A percentile compares a stretch with the other conserved stretches of the same genome.
phyloP scores from a whole-genome alignment of 2,329 filamentous ascomycete species.

The Cyphellophora attinorum region DNA sequence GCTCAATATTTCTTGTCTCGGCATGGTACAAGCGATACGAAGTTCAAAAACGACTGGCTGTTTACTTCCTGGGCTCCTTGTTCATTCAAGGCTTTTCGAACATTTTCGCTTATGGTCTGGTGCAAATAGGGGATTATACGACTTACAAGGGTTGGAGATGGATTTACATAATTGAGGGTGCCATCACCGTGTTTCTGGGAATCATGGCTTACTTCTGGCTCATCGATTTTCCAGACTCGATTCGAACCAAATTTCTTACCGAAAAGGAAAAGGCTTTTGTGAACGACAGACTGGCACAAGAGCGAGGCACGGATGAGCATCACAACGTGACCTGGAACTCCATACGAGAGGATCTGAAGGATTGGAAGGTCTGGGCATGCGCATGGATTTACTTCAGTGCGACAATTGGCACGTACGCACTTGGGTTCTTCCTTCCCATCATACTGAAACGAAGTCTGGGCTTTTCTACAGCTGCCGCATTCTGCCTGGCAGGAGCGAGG shows the following conservation, averaged over 20 bases:
- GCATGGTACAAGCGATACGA: conserved; percentile 13
- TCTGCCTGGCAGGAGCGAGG: conserved; percentile 21
- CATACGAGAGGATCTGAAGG: conserved; percentile 30
- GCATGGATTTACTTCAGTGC: conserved; percentile 34
- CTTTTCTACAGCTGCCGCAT: conserved; percentile 16
- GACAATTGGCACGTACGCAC: conserved; percentile 26
- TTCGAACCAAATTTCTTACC: conserved; percentile 24
- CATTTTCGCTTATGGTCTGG: conserved; percentile 13
- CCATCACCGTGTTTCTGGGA: conserved; percentile 20
- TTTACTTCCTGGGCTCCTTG: conserved; percentile 9
- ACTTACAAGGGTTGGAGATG: conserved; percentile 30
- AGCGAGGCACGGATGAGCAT: conserved; percentile 44
- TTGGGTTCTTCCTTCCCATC: conserved; percentile 10
- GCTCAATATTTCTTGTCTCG: conserved; percentile 12
- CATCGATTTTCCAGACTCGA: conserved; percentile 14
- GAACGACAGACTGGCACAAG: conserved; percentile 39
- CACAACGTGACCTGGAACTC: conserved; percentile 37
- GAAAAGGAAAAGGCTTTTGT: conserved; percentile 18
- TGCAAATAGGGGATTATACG: conserved; percentile 11
- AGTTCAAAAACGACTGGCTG: conserved; percentile 10
- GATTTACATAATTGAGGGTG: conserved; percentile 41
- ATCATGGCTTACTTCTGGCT: conserved; percentile 10
- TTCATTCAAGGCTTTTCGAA: conserved; percentile 7
- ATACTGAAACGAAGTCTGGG: conserved; percentile 21
- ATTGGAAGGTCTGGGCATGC: conserved; percentile 41